Percentiles rank a stretch among this genome's conserved stretches.
Evolutionary conservation across 2,329 filamentous ascomycete species (phyloP).

Genomic region (Phoma herbarum): DNA sequence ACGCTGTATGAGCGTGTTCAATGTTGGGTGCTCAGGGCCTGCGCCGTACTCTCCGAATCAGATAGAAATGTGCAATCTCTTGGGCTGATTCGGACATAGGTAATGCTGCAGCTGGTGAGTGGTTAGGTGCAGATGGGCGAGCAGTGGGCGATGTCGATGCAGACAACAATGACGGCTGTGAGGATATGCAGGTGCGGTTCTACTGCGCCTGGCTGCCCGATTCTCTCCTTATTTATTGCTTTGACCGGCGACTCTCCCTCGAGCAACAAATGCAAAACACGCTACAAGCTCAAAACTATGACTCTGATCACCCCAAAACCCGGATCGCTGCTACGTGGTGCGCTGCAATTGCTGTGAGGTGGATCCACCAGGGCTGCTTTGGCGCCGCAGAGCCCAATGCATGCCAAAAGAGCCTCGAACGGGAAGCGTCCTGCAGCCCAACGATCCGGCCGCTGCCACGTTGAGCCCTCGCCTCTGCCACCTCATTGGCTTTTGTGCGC

Average conservation of each 20-base stretch:
- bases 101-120: constrained; percentile 16
- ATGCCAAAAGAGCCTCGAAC: constrained; percentile 28
- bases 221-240: constrained; percentile 17
- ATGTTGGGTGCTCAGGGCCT: constrained; percentile 27
- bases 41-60: constrained; percentile 49
- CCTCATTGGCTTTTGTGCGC: constrained; percentile 8
- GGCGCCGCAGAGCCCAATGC: constrained; percentile 27
- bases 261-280: constrained; percentile 9
- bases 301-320: constrained; percentile 6
- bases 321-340: constrained; percentile 30
- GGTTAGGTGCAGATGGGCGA: constrained; percentile 13
- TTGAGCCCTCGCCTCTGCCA: neutral
- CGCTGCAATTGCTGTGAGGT: constrained; percentile 23
- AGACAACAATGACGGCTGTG: constrained; percentile 13
- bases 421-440: constrained; percentile 32
- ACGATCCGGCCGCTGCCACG: constrained; percentile 22
- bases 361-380: constrained; percentile 11
- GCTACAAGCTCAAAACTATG: constrained; percentile 9
- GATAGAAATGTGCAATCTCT: constrained; percentile 40
- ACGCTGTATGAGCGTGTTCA: neutral
- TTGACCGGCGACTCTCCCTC: constrained; percentile 10
- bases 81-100: constrained; percentile 46
- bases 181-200: constrained; percentile 17
- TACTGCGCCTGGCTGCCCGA: constrained; percentile 15
- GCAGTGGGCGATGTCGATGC: constrained; percentile 30